These are phyloP conservation scores for Cryptococcus jaspeensis DNA, from an alignment of 1,284 basidiomycete species.

Conservation along the genomic window DNA sequence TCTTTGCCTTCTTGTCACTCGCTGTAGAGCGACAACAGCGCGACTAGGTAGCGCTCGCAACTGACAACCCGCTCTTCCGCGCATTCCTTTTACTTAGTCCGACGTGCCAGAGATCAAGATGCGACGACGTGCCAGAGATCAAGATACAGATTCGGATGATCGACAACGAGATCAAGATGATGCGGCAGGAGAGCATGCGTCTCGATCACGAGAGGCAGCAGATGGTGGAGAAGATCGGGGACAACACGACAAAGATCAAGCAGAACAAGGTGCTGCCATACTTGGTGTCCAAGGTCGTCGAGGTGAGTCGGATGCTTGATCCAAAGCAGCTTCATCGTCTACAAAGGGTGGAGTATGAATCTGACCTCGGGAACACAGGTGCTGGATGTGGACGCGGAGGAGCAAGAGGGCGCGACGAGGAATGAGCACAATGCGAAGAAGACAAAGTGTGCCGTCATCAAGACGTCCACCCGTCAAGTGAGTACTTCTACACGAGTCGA, in stretches of 20 bases:
- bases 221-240: conserved; percentile 98
- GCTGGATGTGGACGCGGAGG: conserved; percentile 89
- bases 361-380: too few species aligned
- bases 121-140: conserved; percentile 80
- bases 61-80: neutral
- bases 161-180: conserved; percentile 95
- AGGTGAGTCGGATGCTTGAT: conserved; percentile 63
- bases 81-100: conserved; percentile 52
- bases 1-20: too few species aligned
- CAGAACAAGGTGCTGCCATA: conserved; percentile 99
- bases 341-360: too few species aligned
- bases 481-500: too few species aligned
- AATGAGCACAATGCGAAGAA: conserved; percentile 92
- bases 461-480: conserved; percentile 89
- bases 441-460: conserved; percentile 98
- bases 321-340: too few species aligned
- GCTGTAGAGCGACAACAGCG: too few species aligned
- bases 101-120: too few species aligned
- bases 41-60: too few species aligned
- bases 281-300: conserved; percentile 95
- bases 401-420: conserved; percentile 90
- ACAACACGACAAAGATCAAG: conserved; percentile 98
- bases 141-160: conserved; percentile 81
- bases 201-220: conserved; percentile 90
- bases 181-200: conserved; percentile 88